These are phyloP conservation scores for Oryza meyeriana DNA, from an alignment of 176 grass and related monocot genomes.

Conservation along the genomic window DNA sequence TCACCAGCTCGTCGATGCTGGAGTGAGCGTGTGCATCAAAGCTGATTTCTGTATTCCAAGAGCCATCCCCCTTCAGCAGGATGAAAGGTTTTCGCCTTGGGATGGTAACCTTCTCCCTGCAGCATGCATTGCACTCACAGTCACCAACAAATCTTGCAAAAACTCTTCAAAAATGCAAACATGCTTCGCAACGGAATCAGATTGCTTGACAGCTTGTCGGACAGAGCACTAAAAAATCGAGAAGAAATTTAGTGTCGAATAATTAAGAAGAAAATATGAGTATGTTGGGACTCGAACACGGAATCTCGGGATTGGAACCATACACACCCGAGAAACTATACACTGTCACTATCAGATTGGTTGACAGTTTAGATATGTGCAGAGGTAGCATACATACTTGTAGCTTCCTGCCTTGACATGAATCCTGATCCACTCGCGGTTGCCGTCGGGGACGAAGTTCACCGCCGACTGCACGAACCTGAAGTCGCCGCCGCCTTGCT, in stretches of 20 bases:
- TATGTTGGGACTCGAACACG: too few species aligned
- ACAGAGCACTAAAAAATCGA: too few species aligned
- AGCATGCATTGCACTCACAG: not conserved
- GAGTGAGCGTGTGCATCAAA: not conserved
- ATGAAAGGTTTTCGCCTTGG: constrained; percentile 28
- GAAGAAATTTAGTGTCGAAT: too few species aligned
- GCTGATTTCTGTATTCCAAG: not conserved
- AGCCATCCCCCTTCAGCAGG: constrained; percentile 47
- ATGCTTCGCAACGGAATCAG: not conserved
- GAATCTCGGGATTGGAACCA: too few species aligned
- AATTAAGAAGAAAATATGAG: too few species aligned
- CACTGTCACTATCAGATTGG: not conserved
- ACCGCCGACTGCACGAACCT: constrained; percentile 39
- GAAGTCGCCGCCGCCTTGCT: constrained; percentile 31
- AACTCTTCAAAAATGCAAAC: not conserved
- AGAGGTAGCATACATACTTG: not conserved
- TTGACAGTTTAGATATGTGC: not conserved
- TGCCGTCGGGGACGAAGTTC: constrained; percentile 35
- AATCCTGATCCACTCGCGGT: constrained; percentile 46
- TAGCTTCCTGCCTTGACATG: constrained; percentile 39
- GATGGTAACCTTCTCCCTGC: constrained; percentile 52
- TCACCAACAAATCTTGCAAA: too few species aligned
- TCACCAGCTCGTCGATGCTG: not conserved
- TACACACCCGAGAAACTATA: too few species aligned
- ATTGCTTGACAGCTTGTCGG: too few species aligned